A percentile compares a stretch with the other conserved stretches of the same genome.
These are phyloP conservation scores for Leccinum rimulosum DNA, from an alignment of 768 basidiomycete species.

Conservation along the genomic window DNA sequence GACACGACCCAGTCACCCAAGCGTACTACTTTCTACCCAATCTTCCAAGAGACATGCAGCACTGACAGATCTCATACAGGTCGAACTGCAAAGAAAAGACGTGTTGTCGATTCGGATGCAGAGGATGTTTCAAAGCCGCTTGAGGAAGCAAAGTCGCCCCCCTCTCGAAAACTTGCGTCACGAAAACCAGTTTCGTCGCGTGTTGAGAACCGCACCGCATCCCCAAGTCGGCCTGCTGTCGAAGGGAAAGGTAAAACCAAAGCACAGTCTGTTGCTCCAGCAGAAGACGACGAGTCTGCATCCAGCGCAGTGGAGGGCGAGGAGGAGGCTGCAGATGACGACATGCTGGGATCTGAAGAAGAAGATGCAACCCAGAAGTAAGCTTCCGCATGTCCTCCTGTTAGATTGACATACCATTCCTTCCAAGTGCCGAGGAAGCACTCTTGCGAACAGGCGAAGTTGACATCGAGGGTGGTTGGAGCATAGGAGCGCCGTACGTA, in stretches of 20 bases:
- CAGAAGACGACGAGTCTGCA: conserved; percentile 34
- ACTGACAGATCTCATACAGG: conserved; percentile 17
- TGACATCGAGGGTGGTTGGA: conserved; percentile 82
- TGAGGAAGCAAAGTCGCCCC: not conserved
- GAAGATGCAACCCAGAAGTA: conserved; percentile 66
- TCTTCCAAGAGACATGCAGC: not conserved
- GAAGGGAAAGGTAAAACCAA: conserved; percentile 22
- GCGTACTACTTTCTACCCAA: conserved; percentile 10
- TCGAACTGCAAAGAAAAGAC: conserved; percentile 46
- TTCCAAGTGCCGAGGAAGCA: conserved; percentile 63
- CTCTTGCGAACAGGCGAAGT: conserved; percentile 61
- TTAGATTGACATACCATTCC: conserved; percentile 1
- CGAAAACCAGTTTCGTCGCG: not conserved
- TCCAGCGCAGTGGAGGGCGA: conserved; percentile 39
- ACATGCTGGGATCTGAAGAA: conserved; percentile 40
- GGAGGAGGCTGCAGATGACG: conserved; percentile 40
- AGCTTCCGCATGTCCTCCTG: conserved; percentile 10
- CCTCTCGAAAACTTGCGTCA: not conserved
- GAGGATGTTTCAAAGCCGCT: conserved; percentile 28
- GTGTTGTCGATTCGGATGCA: conserved; percentile 50
- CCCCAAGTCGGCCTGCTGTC: conserved; percentile 1
- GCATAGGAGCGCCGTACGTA: conserved; percentile 77
- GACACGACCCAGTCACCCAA: conserved; percentile 32
- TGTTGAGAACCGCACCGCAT: not conserved
- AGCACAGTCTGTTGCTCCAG: conserved; percentile 12